phyloP scores from a whole-genome alignment of 768 basidiomycete genomes.

The Plicaturopsis crispa region DNA sequence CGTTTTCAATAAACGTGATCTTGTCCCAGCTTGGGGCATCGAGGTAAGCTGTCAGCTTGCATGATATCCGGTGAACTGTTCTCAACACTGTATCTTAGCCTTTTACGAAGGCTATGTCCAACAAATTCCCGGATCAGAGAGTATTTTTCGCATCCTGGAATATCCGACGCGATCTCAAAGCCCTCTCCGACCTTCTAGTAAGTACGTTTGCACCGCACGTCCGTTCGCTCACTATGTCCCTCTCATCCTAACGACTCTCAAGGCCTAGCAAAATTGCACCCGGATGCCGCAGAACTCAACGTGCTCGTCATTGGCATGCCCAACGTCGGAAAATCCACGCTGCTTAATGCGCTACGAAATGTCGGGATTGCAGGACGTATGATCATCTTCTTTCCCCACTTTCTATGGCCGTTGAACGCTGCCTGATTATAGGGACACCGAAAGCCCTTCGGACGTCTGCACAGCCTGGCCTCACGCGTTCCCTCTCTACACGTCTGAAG shows the following conservation, averaged over 20 bases:
- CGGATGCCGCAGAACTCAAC: constrained; percentile 70
- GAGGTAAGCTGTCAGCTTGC: constrained; percentile 43
- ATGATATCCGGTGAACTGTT: constrained; percentile 6
- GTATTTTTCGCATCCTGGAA: constrained; percentile 71
- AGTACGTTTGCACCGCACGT: constrained; percentile 41
- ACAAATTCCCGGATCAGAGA: constrained; percentile 63
- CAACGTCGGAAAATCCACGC: constrained; percentile 94
- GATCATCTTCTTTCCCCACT: constrained; percentile 20
- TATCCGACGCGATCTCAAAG: constrained; percentile 53
- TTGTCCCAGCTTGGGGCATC: constrained; percentile 84
- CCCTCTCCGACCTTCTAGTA: constrained; percentile 60
- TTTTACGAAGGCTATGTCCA: constrained; percentile 64
- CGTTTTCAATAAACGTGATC: constrained; percentile 88
- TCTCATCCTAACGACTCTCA: constrained; percentile 3
- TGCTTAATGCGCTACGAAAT: constrained; percentile 84
- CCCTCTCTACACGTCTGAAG: constrained; percentile 84
- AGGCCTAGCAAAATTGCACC: constrained; percentile 67
- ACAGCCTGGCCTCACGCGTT: constrained; percentile 85
- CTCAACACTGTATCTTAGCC: constrained; percentile 46
- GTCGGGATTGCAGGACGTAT: constrained; percentile 84
- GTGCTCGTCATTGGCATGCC: constrained; percentile 98
- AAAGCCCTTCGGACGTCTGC: constrained; percentile 89
- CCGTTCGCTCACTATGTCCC: neutral
- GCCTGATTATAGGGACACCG: constrained; percentile 46
- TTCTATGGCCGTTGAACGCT: neutral